Evolutionary conservation across 306 rosid genomes (phyloP), one percentile per base, ranked within the genome.

Genomic region (Lablab purpureus): DNA sequence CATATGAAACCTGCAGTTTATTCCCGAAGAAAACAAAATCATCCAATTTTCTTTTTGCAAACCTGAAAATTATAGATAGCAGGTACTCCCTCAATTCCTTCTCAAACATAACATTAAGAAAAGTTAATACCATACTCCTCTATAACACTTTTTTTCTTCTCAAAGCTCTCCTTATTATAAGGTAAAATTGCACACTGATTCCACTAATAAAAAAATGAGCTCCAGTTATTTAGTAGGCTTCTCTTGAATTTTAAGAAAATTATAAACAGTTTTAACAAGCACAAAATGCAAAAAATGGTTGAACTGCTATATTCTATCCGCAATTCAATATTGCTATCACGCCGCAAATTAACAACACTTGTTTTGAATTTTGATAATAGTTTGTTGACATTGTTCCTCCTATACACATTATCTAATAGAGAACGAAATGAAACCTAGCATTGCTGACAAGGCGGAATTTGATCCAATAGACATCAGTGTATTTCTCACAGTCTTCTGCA

Each of bases 381-480:
- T 47, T 14, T 47, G 19, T 47, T 3, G 21, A 30, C 4, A 55
- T 22, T 10, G 30, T 55, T 58, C 21, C 41, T 60, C 34, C 50
- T 37, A 36, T 18, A 27, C 36, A 43, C 51, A 66, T 66, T 10
- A 19, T 15, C 25, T 7, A 36, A 36, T 1, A 11, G 30, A 45
- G 14, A 68, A 45, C 6, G 7, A 40, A 27, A 69, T 22, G 67
- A 55, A 37, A 73, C 98, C 92, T 92, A 85, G 99, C 97, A 85
- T 86, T 94, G 93, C 83, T 87, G 83, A 87, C 81, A 62, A 86
- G 84, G 55, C 78, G 89, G 66, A 94, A 92, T 78, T 94, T 90
- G 63, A 94, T 83, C 96, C 94, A 91, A 76, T 86, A 94, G 74
- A 94, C 97, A 83, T 94, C 97, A 17, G 98, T 94, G 86, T 68